A percentile compares a stretch with the other conserved stretches of the same genome.
Conservation (phyloP, 1,139 yeast species). For the Lodderomyces oxycetoniae region DNA sequence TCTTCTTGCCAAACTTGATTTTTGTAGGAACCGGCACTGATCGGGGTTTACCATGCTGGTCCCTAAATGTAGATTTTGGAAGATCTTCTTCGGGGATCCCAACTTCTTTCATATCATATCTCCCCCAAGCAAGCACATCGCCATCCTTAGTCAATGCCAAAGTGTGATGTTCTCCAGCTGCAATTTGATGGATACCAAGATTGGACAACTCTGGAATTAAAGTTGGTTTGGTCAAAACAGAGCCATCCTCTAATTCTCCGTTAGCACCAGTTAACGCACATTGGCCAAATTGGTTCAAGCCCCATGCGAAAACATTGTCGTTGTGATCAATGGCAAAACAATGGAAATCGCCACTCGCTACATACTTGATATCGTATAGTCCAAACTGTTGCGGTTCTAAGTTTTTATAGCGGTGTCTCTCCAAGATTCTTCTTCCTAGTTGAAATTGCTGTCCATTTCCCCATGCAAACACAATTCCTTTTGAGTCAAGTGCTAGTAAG, state of each 20-base stretch:
- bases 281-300: conserved; percentile 93
- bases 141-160: conserved; percentile 71
- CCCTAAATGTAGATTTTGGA: conserved; percentile 65
- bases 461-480: conserved; percentile 93
- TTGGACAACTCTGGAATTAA: conserved; percentile 51
- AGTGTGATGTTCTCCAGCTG: conserved; percentile 95
- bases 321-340: conserved; percentile 83
- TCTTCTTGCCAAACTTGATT: conserved; percentile 30
- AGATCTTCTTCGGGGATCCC: conserved; percentile 69
- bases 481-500: conserved; percentile 71
- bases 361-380: conserved; percentile 66
- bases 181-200: conserved; percentile 57
- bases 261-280: conserved; percentile 66
- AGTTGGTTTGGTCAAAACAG: conserved; percentile 74
- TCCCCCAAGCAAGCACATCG: conserved; percentile 77
- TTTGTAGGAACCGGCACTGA: conserved; percentile 85
- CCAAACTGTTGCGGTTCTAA: conserved; percentile 78
- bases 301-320: conserved; percentile 82
- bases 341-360: conserved; percentile 94
- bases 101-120: conserved; percentile 87
- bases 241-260: conserved; percentile 72
- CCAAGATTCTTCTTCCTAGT: conserved; percentile 77
- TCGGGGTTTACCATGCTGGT: conserved; percentile 75
- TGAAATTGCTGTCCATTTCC: conserved; percentile 95
- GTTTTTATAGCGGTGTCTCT: conserved; percentile 66